Base-by-base conservation (phyloP, 306 rosid genomes). In the Castanea crenata region DNA sequence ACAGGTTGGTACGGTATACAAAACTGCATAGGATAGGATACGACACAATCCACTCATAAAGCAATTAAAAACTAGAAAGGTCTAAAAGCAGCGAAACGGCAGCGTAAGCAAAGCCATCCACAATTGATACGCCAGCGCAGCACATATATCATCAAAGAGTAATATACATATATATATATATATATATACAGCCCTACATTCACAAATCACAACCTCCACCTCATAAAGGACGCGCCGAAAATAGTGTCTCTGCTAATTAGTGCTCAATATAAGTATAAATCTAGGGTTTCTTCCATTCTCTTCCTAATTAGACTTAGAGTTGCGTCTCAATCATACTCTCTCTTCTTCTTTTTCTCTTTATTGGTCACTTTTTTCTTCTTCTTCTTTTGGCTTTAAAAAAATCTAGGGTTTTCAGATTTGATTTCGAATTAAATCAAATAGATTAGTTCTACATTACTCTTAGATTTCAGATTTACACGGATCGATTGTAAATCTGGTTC, bases 341-440 rank as follows among this genome's bases (percentile, higher is more conserved):
- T 11, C 13, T 20, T 25, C 23, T 14, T 59, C 32, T 10, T 20
- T 23, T 12, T 21, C 27, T 58, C n/a, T 1, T 19, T 63, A 19
- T n/a, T 2, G 46, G 16, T 6, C 16, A 15, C 19, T 34, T 31
- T 16, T 4, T 3, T 5, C 14, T 16, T 64, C 21, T 32, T 63
- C 13, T 15, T 21, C 67, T 58, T 21, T 6, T 2, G 32, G 44
- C 21, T 64, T 12, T 31, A 15, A 35, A 21, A 67, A 35, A 11
- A 67, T 67, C 72, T 67, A 41, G 73, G 38, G 71, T 77, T 52
- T 38, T 59, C 51, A 68, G 76, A 64, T 83, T 72, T 73, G n/a
- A 15, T 25, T 64, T 64, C 16, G 38, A 23, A 57, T 56, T 9
- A 44, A 72, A 72, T 12, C 54, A 52, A 6, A 54, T 32, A 0